Conservation (phyloP, 2,329 filamentous ascomycete species). For the Venturia pyrina region DNA sequence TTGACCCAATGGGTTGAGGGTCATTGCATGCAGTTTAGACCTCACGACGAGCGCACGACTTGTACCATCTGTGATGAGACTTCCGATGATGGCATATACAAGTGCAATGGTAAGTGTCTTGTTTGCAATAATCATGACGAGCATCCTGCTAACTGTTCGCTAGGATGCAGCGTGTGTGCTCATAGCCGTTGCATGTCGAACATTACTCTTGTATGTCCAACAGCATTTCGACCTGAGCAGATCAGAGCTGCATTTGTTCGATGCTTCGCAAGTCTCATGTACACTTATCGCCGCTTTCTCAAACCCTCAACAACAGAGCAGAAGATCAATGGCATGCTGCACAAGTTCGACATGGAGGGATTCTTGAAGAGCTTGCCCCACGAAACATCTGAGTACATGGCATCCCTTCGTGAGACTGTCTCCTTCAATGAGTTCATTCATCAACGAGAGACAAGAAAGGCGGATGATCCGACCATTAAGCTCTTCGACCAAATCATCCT, state of each 20-base stretch:
- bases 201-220: constrained; percentile 38
- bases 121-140: constrained; percentile 9
- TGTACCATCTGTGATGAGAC: constrained; percentile 72
- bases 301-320: constrained; percentile 48
- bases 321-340: constrained; percentile 52
- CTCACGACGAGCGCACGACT: constrained; percentile 47
- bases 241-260: constrained; percentile 58
- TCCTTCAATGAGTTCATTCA: constrained; percentile 79
- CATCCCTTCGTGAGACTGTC: constrained; percentile 55
- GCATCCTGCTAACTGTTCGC: not conserved
- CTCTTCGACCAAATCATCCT: constrained; percentile 79
- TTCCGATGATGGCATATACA: constrained; percentile 63
- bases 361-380: constrained; percentile 54
- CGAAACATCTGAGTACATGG: constrained; percentile 55
- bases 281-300: constrained; percentile 58
- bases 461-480: constrained; percentile 55
- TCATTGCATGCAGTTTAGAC: constrained; percentile 63
- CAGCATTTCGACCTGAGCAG: constrained; percentile 56
- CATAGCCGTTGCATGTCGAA: constrained; percentile 9
- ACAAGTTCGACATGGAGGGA: constrained; percentile 57
- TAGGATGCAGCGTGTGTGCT: constrained; percentile 46
- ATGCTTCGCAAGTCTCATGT: constrained; percentile 58
- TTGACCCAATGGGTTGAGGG: constrained; percentile 77
- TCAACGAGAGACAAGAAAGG: constrained; percentile 58
- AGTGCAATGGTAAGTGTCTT: constrained; percentile 46